phyloP scores from a whole-genome alignment of 2,329 filamentous ascomycete genomes.

The Septoria linicola region DNA sequence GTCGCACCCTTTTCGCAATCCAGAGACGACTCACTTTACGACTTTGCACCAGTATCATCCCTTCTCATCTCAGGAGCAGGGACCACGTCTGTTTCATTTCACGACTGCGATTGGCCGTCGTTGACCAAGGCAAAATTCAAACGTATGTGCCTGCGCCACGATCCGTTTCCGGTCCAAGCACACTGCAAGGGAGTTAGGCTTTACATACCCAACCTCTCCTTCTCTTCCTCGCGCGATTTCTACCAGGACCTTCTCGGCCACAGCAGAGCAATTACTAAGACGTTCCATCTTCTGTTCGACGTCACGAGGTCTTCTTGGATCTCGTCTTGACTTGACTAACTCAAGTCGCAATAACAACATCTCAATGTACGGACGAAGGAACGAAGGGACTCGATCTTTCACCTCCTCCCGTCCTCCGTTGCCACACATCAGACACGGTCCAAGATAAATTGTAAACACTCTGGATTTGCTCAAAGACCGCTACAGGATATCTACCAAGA shows the following conservation, averaged over 20 bases:
- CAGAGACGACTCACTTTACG: not conserved
- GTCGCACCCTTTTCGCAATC: not conserved
- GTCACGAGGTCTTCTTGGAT: slow-evolving; percentile 18
- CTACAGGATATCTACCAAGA: slow-evolving; percentile 20
- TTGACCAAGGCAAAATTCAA: slow-evolving; percentile 3
- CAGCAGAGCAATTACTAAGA: slow-evolving; percentile 19
- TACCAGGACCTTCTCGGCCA: slow-evolving; percentile 16
- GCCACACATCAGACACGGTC: slow-evolving; percentile 33
- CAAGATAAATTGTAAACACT: slow-evolving; percentile 23
- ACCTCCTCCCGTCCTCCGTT: slow-evolving; percentile 35
- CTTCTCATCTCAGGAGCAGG: not conserved
- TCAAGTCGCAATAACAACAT: slow-evolving; percentile 18
- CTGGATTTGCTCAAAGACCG: not conserved
- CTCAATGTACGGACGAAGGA: slow-evolving; percentile 35
- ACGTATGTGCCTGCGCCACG: slow-evolving; percentile 6
- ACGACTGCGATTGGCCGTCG: slow-evolving; percentile 1
- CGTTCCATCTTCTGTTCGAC: not conserved
- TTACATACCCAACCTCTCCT: slow-evolving; percentile 10
- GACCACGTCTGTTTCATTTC: not conserved
- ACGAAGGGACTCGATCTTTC: slow-evolving; percentile 26
- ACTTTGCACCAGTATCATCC: not conserved
- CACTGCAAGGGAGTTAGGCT: slow-evolving; percentile 8
- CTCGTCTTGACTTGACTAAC: slow-evolving; percentile 18
- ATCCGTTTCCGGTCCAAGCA: slow-evolving; percentile 6
- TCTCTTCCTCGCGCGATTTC: slow-evolving; percentile 1